Evolutionary conservation across 1,284 basidiomycete genomes (phyloP).

Genomic region (Heterobasidion parviporum): DNA sequence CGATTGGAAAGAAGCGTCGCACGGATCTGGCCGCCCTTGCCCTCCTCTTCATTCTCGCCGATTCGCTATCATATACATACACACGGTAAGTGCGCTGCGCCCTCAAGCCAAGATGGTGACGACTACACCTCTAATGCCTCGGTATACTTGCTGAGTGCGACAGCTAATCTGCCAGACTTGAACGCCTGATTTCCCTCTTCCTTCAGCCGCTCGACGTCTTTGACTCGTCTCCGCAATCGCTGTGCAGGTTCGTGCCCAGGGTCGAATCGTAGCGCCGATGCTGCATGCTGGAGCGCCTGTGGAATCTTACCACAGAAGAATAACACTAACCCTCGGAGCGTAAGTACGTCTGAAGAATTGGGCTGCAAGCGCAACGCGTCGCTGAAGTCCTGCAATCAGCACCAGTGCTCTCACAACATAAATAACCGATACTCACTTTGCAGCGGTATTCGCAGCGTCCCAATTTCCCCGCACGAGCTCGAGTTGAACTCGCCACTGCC

Average conservation of each 20-base stretch:
- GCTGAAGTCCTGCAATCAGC: constrained; percentile 27
- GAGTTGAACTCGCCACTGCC: constrained; percentile 70
- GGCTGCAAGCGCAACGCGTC: constrained; percentile 68
- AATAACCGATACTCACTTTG: constrained; percentile 44
- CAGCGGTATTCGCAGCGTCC: constrained; percentile 64
- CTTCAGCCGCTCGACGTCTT: constrained; percentile 75
- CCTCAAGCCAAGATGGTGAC: constrained; percentile 6
- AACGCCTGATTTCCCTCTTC: constrained; percentile 80
- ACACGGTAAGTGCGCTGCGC: background rate
- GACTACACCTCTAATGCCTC: constrained; percentile 54
- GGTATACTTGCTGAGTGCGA: constrained; percentile 63
- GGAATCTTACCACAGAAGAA: constrained; percentile 70
- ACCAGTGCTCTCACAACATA: background rate
- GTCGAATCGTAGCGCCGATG: constrained; percentile 71
- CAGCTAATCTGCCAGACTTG: constrained; percentile 51
- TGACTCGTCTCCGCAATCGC: constrained; percentile 65
- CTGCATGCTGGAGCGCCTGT: constrained; percentile 66
- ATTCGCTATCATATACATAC: constrained; percentile 34
- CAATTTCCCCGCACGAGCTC: constrained; percentile 62
- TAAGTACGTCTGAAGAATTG: constrained; percentile 75
- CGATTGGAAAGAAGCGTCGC: constrained; percentile 79
- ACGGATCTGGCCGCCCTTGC: constrained; percentile 66
- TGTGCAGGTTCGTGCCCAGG: constrained; percentile 71
- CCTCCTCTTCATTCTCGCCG: constrained; percentile 57
- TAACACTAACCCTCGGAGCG: constrained; percentile 72